Evolutionary conservation across 768 basidiomycete species (phyloP), one percentile per base, ranked within the genome.

Genomic region (Russula brevipes): DNA sequence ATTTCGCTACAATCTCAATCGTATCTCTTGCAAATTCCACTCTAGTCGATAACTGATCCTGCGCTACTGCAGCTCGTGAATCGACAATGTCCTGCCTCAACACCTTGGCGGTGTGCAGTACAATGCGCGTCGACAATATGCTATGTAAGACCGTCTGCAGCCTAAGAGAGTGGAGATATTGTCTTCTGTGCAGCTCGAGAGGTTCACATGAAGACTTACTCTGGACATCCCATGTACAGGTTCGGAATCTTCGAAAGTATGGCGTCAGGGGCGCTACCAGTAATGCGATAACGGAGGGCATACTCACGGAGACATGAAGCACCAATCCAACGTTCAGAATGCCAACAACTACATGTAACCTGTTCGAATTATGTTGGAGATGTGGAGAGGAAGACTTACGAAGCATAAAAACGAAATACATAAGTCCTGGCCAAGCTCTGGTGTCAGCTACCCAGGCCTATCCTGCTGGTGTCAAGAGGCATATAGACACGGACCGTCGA

Each of bases 391-490:
- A 39, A 51, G 7, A 14, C 63, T 59, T 30, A 66, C 59, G 35
- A 30, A 65, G 33, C 66, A 66, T 60, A 58, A 65, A 65, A n/a
- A 66, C 54, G 16, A 65, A 66, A 54, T 66, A 66, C 5, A 66
- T 65, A 4, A 60, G 30, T 6, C 66, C 66, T 66, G 14, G 16
- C 4, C 36, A 64, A 55, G 6, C 12, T 9, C 14, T 19, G n/a
- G 0, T 5, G 9, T 63, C 24, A 54, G 16, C 24, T 24, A 24
- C 24, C 24, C 24, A 24, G 24, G 24, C 24, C 24, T 24, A 24
- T 1, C 24, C 24, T 24, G 24, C 24, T 24, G 24, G 24, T 24
- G 41, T 38, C 10, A 46, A 24, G 24, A 24, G 5, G 9, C 24
- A 19, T 14, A 38, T 24, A 16, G 41, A 4, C 14, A 16, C 12